Evolutionary conservation across 352 stramenopile genomes (phyloP).

Genomic region (Phytophthora nicotianae): DNA sequence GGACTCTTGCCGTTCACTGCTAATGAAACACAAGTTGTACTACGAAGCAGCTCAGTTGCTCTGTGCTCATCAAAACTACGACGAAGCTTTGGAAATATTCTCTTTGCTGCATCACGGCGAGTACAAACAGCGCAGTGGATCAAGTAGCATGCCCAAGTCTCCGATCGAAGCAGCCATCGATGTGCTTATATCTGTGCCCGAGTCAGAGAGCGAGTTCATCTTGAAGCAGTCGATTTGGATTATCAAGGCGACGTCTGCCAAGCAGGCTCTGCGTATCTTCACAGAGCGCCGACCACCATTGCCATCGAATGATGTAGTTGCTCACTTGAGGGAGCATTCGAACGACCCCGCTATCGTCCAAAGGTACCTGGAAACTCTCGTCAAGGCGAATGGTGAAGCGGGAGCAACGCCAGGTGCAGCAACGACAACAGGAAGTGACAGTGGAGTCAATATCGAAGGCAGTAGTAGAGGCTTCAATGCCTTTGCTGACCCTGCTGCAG

Average conservation of each 20-base stretch:
- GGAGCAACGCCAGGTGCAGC: constrained; percentile 16
- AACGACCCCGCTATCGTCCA: constrained; percentile 76
- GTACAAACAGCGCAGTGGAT: constrained; percentile 72
- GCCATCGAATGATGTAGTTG: constrained; percentile 79
- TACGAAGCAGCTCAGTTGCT: constrained; percentile 81
- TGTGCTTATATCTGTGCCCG: constrained; percentile 76
- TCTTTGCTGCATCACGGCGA: constrained; percentile 75
- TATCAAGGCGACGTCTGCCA: constrained; percentile 71
- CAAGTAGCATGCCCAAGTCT: constrained; percentile 81
- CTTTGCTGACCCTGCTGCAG: constrained; percentile 28
- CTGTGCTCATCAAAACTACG: constrained; percentile 68
- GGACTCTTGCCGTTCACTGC: constrained; percentile 65
- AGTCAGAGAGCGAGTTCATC: constrained; percentile 84
- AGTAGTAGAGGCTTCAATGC: constrained; percentile 31
- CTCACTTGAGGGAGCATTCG: constrained; percentile 78
- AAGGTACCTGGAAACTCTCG: constrained; percentile 82
- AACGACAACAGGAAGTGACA: constrained; percentile 15
- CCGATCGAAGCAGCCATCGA: constrained; percentile 91
- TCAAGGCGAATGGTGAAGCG: constrained; percentile 54
- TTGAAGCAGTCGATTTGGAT: constrained; percentile 91
- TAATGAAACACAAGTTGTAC: constrained; percentile 79
- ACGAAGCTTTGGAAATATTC: constrained; percentile 85
- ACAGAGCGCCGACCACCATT: constrained; percentile 73
- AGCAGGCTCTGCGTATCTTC: constrained; percentile 85
- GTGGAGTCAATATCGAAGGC: constrained; percentile 18